Evolutionary conservation across 2,329 filamentous ascomycete species (phyloP).

Genomic region (Cercospora zeina): DNA sequence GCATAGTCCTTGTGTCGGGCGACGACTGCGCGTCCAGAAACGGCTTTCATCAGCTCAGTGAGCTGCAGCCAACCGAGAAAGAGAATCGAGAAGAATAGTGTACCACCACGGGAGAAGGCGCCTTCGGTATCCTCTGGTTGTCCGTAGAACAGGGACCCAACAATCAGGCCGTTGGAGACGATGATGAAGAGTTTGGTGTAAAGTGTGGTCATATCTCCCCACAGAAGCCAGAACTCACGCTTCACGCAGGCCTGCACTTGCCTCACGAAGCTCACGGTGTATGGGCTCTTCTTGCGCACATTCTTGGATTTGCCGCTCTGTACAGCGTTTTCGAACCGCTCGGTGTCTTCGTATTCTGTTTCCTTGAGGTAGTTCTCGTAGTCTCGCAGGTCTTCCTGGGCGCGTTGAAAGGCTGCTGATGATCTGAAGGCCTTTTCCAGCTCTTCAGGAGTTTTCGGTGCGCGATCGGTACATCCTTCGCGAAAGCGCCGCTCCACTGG

Average conservation of each 20-base stretch:
- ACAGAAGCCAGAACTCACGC: slow-evolving; percentile 76
- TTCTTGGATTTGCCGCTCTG: slow-evolving; percentile 64
- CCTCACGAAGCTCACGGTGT: slow-evolving; percentile 71
- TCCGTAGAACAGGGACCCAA: slow-evolving; percentile 77
- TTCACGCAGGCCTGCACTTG: slow-evolving; percentile 70
- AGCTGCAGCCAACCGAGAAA: slow-evolving; percentile 72
- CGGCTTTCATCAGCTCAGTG: slow-evolving; percentile 74
- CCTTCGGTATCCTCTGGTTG: slow-evolving; percentile 60
- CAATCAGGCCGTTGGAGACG: slow-evolving; percentile 70
- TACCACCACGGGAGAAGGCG: slow-evolving; percentile 63
- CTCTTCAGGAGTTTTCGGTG: slow-evolving; percentile 69
- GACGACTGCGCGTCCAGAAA: slow-evolving; percentile 68
- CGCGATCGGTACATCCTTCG: slow-evolving; percentile 62
- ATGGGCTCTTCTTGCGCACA: slow-evolving; percentile 67
- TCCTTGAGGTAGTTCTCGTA: slow-evolving; percentile 61
- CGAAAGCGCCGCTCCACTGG: slow-evolving; percentile 69
- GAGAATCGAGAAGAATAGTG: slow-evolving; percentile 66
- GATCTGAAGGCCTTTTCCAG: slow-evolving; percentile 66
- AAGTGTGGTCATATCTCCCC: slow-evolving; percentile 71
- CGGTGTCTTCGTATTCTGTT: slow-evolving; percentile 61
- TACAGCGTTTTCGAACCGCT: slow-evolving; percentile 63
- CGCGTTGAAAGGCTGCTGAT: slow-evolving; percentile 61
- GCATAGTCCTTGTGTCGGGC: slow-evolving; percentile 67
- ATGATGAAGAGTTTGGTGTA: slow-evolving; percentile 81
- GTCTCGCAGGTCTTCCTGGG: slow-evolving; percentile 61